Conservation (phyloP, 352 stramenopile species). For the Pythium chondricola region DNA sequence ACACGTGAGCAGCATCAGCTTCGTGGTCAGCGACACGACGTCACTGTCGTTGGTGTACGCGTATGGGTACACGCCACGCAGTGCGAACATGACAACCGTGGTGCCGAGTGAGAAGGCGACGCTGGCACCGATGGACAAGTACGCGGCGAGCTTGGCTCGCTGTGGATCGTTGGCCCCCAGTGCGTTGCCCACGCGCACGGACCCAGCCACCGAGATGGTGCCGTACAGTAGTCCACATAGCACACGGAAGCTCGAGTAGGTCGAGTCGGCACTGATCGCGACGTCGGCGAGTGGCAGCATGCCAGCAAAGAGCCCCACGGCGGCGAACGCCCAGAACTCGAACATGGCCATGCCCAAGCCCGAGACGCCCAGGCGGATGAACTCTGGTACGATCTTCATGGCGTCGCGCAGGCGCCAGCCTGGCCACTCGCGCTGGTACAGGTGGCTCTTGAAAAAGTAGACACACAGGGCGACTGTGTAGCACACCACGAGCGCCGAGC, state of each 20-base stretch:
- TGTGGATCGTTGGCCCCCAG: slow-evolving; percentile 74
- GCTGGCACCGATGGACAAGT: slow-evolving; percentile 43
- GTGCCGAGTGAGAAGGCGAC: slow-evolving; percentile 36
- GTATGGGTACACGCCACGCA: slow-evolving; percentile 50
- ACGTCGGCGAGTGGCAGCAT: slow-evolving; percentile 71
- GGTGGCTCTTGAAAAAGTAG: slow-evolving; percentile 59
- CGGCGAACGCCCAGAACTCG: slow-evolving; percentile 81
- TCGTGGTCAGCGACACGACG: slow-evolving; percentile 45
- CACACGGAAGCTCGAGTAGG: slow-evolving; percentile 68
- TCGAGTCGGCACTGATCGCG: slow-evolving; percentile 80
- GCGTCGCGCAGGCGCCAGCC: slow-evolving; percentile 66
- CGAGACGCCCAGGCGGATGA: slow-evolving; percentile 70
- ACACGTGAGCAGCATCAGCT: slow-evolving; percentile 61
- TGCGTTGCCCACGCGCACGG: slow-evolving; percentile 80
- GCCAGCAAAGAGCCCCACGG: slow-evolving; percentile 62
- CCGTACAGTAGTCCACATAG: slow-evolving; percentile 70
- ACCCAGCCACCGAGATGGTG: slow-evolving; percentile 59
- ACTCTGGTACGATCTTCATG: slow-evolving; percentile 59
- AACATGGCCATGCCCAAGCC: slow-evolving; percentile 84
- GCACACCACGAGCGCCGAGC: slow-evolving; percentile 40
- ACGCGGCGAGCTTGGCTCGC: slow-evolving; percentile 62
- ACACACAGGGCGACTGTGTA: slow-evolving; percentile 58
- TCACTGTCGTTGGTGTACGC: slow-evolving; percentile 51
- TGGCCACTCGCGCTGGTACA: slow-evolving; percentile 69
- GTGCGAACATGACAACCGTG: slow-evolving; percentile 47